phyloP scores from a whole-genome alignment of 169 alveolate species.

The Plasmodium malariae region DNA sequence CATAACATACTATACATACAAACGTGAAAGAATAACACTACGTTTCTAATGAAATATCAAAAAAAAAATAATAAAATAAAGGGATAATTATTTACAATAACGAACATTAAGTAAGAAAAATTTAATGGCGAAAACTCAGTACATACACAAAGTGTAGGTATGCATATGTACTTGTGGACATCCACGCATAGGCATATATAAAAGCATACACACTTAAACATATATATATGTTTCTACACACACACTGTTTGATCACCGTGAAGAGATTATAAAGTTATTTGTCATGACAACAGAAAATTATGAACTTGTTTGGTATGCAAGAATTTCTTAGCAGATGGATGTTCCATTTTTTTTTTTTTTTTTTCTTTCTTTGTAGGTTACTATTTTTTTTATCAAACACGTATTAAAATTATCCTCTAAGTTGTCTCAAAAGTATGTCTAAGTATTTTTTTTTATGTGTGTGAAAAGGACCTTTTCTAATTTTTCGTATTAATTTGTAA shows the following conservation, averaged over 20 bases:
- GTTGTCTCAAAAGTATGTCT: slow-evolving; percentile 48
- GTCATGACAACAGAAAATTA: neutral
- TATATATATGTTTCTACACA: neutral
- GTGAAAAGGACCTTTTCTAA: neutral
- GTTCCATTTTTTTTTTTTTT: neutral
- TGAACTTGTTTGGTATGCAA: no score
- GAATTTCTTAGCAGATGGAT: neutral
- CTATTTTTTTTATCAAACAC: slow-evolving; percentile 20
- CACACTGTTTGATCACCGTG: neutral
- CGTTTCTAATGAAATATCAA: neutral
- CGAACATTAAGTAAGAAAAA: no score
- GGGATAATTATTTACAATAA: no score
- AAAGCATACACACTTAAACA: neutral
- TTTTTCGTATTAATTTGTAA: neutral
- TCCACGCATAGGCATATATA: no score
- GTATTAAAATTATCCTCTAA: slow-evolving; percentile 33
- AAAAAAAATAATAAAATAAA: no score
- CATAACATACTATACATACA: neutral
- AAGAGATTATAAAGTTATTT: neutral
- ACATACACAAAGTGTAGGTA: no score
- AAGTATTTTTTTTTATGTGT: neutral
- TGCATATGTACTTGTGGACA: no score
- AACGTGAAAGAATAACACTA: neutral
- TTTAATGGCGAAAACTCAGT: no score
- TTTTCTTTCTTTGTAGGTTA: slow-evolving; percentile 31